phyloP scores from a whole-genome alignment of 768 basidiomycete species.

The Phylloporus sp. region DNA sequence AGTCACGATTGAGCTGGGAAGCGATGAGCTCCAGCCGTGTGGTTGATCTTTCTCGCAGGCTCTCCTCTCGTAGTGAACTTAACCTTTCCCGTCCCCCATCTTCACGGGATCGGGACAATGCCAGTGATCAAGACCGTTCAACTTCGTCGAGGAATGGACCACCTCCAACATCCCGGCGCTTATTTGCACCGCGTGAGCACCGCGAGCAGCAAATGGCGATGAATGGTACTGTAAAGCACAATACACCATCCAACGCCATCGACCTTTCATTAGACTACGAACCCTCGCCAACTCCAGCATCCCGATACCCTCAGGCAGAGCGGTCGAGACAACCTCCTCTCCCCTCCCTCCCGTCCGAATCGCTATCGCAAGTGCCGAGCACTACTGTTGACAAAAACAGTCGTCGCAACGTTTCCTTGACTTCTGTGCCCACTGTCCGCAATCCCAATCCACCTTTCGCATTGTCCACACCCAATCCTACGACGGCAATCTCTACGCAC shows the following conservation, averaged over 20 bases:
- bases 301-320: conserved; percentile 35
- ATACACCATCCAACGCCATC: conserved; percentile 22
- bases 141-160: conserved; percentile 21
- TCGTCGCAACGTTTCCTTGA: conserved; percentile 42
- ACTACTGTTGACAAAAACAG: conserved; percentile 22
- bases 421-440: conserved; percentile 46
- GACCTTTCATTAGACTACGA: conserved; percentile 36
- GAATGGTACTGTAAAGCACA: conserved; percentile 14
- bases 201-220: conserved; percentile 37
- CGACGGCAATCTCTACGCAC: conserved; percentile 64
- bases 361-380: conserved; percentile 29
- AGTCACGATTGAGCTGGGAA: conserved; percentile 46
- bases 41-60: conserved; percentile 25
- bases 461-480: conserved; percentile 51
- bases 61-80: conserved; percentile 25
- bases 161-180: conserved; percentile 42
- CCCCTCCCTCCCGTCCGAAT: conserved; percentile 58
- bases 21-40: conserved; percentile 19
- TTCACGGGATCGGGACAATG: conserved; percentile 23
- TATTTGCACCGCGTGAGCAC: conserved; percentile 57
- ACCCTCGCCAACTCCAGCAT: conserved; percentile 45
- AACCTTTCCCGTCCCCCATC: conserved; percentile 24
- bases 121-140: conserved; percentile 26
- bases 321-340: conserved; percentile 49
- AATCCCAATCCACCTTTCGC: conserved; percentile 41